phyloP scores from a whole-genome alignment of 2,329 filamentous ascomycete genomes.

The Colletotrichum australisinense region DNA sequence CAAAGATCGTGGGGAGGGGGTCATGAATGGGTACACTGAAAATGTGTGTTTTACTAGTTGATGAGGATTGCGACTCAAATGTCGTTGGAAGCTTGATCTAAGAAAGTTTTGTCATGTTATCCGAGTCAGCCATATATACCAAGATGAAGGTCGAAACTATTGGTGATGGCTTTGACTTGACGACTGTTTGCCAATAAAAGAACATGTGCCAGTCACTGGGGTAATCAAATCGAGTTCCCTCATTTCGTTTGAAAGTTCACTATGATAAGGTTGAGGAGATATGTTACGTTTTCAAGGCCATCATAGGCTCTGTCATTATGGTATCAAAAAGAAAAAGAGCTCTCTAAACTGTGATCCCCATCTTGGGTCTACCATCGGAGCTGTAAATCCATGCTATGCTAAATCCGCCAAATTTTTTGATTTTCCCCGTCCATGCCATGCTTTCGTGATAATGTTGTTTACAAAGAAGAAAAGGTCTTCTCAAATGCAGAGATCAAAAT shows the following conservation, averaged over 20 bases:
- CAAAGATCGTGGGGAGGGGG: too few relatives aligned
- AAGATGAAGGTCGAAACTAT: too few relatives aligned
- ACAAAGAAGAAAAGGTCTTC: slow-evolving; percentile 70
- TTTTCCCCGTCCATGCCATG: slow-evolving; percentile 5
- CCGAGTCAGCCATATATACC: too few relatives aligned
- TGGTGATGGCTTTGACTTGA: too few relatives aligned
- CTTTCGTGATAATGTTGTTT: slow-evolving; percentile 4
- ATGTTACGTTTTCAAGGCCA: neutral
- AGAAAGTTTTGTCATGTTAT: too few relatives aligned
- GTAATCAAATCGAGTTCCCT: fast-evolving
- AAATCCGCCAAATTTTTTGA: neutral
- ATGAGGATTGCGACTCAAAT: too few relatives aligned
- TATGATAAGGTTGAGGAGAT: too few relatives aligned
- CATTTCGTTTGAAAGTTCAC: too few relatives aligned
- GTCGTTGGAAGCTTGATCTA: too few relatives aligned
- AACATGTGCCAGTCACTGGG: fast-evolving
- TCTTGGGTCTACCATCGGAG: neutral
- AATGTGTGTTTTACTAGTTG: too few relatives aligned
- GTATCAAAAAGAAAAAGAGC: slow-evolving; percentile 20
- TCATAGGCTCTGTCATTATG: slow-evolving; percentile 16
- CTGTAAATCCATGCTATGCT: slow-evolving; percentile 25
- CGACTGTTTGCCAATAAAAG: fast-evolving
- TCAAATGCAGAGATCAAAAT: slow-evolving; percentile 83
- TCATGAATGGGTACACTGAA: too few relatives aligned
- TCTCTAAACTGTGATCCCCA: neutral